Evolutionary conservation across 2,329 filamentous ascomycete genomes (phyloP), one percentile per base, ranked within the genome.

Genomic region (Triangularia verruculosa): DNA sequence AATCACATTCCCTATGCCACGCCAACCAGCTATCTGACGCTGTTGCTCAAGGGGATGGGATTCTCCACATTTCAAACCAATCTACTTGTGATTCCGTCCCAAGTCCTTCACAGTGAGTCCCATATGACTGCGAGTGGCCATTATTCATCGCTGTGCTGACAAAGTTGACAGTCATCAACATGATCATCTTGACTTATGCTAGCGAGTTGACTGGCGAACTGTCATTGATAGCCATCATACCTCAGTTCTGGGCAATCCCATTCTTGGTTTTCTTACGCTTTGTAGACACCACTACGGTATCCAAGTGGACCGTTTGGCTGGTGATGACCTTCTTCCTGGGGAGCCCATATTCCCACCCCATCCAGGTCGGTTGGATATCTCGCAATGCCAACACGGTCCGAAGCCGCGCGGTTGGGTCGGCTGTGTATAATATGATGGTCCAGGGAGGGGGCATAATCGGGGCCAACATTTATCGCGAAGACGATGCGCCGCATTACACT

Each of bases 301-400:
- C 71, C 27, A 73, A 69, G 61, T 77, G 76, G 77, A 71, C 73
- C 2, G 70, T 72, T 11, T 78, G 72, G 69, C 70, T 71, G 0
- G 66, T 78, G 2, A 66, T 78, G 24, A 75, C 75, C 0, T 54
- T 76, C 0, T 68, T 78, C 8, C 68, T 78, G 5, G 74, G 74
- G 2, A 74, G 72, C 47, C 76, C 76, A 0, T 76, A 75, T 53
- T 70, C 74, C 1, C 82, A 87, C 68, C 81, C 83, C 0, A 81
- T 86, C 20, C 76, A 84, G 43, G 85, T 86, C 0, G 84, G 82
- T 0, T 82, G 84, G 74, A 83, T 80, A 0, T 84, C 82, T 1
- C 79, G 83, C 54, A 88, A 88, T 67, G 80, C 84, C 0, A 84
- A 85, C 53, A 81, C 81, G 1, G 86, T 88, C 1, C 78, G 84